Evolutionary conservation across 768 basidiomycete genomes (phyloP).

Genomic region (Amanita fuliginea): DNA sequence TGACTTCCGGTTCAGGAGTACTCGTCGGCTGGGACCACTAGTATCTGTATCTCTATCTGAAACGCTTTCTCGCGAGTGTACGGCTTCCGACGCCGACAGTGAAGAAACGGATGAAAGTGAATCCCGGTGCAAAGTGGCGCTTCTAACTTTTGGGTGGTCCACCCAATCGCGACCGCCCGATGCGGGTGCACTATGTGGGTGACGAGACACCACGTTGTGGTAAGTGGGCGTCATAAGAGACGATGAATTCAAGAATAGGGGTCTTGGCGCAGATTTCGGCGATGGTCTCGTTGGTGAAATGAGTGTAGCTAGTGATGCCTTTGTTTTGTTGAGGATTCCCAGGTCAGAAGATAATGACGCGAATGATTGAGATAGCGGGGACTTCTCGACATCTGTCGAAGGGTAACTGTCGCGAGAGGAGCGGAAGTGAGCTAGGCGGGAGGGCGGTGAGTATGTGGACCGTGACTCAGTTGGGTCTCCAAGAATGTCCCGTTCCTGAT

Average conservation of each 20-base stretch:
- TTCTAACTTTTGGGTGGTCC: constrained; percentile 31
- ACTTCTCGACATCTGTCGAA: constrained; percentile 16
- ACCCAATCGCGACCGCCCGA: constrained; percentile 33
- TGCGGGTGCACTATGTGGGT: constrained; percentile 24
- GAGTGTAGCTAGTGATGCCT: constrained; percentile 29
- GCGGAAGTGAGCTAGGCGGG: constrained; percentile 46
- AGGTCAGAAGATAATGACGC: neutral
- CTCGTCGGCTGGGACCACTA: constrained; percentile 35
- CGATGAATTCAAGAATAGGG: constrained; percentile 51
- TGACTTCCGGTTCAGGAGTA: constrained; percentile 56
- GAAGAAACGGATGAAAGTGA: constrained; percentile 61
- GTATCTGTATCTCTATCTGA: constrained; percentile 52
- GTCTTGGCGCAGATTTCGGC: constrained; percentile 48
- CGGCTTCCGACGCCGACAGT: constrained; percentile 43
- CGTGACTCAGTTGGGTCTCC: neutral
- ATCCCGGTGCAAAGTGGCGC: constrained; percentile 30
- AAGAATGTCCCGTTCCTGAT: constrained; percentile 2
- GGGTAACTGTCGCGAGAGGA: constrained; percentile 47
- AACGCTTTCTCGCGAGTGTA: constrained; percentile 22
- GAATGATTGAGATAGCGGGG: constrained; percentile 10
- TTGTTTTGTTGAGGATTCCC: constrained; percentile 24
- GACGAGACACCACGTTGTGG: constrained; percentile 15
- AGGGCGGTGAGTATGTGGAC: constrained; percentile 36
- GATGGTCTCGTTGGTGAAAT: constrained; percentile 28
- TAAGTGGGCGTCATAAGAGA: constrained; percentile 27